Base-by-base conservation (phyloP, 2,329 filamentous ascomycete genomes). In the Epichloe aotearoae region DNA sequence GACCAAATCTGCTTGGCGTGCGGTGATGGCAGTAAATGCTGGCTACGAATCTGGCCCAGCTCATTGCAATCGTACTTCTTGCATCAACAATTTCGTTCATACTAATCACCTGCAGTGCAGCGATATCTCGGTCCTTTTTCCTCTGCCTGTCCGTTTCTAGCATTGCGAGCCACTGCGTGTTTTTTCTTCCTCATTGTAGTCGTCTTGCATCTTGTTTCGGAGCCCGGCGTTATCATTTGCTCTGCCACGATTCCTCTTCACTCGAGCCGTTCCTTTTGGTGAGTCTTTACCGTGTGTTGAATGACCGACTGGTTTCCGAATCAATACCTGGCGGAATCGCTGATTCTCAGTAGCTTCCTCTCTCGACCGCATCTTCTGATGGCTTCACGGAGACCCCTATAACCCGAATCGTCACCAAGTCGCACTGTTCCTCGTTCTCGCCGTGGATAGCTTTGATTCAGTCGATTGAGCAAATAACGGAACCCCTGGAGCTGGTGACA, bases 221-320 rank as follows among this genome's bases (percentile, higher is more conserved):
- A 61, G 59, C 60, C 57, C 56, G 57, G 60, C 57, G 58, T 62
- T 62, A 38, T 47, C 58, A 58, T 55, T 58, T 57, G 55, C 53
- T 55, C 58, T 55, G 50, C 55, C 54, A 26, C 55, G 44, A 46
- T 55, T 40, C 36, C 38, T 43, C 26, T 17, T 17, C 23, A 36
- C 23, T 11, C 10, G 42, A 14, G 8, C 23, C 15, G 2, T 39
- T 39, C 43, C 19, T 14, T 12, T n/a, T 39, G 43, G 49, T 53
- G 52, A 50, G 52, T 49, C 23, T 44, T 4, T 19, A 7, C 11
- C 42, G 14, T 11, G 7, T n/a, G 17, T 5, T 7, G 26, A 19
- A 44, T 12, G 15, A 4, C 15, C 12, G 15, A 34, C 12, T 30
- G 5, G 14, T 20, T 8, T n/a, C 7, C 4, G 2, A 34, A 23